Base-by-base conservation (phyloP, 164 flowering plant genomes). In the Protea cynaroides region DNA sequence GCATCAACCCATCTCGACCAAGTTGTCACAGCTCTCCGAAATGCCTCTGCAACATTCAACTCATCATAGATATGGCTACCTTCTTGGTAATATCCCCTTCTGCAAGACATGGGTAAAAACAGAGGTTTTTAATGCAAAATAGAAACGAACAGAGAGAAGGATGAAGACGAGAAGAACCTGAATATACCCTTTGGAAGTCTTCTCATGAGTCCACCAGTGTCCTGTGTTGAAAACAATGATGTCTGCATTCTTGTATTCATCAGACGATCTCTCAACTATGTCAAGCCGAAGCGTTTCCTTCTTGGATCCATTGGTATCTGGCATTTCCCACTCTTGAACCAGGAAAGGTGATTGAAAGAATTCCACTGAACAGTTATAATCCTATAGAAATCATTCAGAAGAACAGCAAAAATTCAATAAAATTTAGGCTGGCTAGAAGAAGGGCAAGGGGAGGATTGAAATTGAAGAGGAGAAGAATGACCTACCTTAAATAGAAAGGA, bases 161-260 rank as follows among this genome's bases (percentile, higher is more conserved):
- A 29, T 5, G 34, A n/a, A 15, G 24, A 29, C 34, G 34, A 29
- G 34, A 23, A 9, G 10, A 61, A 34, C 21, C 34, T 7, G 10
- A 47, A n/a, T 10, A 12, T 72, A 84, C 89, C 86, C 86, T 75
- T 23, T 24, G 0, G 83, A 70, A 14, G 81, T 84, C 63, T 81
- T 84, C 34, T 81, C 85, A 66, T 83, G 83, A 68, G 83, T 83
- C 87, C 87, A 83, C 87, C 87, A 83, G 52, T 83, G 84, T 7
- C 87, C 87, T 0, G 83, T 81, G 67, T 83, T 83, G 79, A 81
- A 83, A 40, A 83, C 34, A 7, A 83, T n/a, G 14, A 84, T 11
- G 24, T 82, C 86, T 9, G 86, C 86, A 46, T 40, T 55, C 68
- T 71, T 79, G 56, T 73, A 84, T 37, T 60, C 54, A 43, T 73